These are phyloP conservation scores for Russula ochroleuca DNA, from an alignment of 768 basidiomycete species.

Conservation along the genomic window DNA sequence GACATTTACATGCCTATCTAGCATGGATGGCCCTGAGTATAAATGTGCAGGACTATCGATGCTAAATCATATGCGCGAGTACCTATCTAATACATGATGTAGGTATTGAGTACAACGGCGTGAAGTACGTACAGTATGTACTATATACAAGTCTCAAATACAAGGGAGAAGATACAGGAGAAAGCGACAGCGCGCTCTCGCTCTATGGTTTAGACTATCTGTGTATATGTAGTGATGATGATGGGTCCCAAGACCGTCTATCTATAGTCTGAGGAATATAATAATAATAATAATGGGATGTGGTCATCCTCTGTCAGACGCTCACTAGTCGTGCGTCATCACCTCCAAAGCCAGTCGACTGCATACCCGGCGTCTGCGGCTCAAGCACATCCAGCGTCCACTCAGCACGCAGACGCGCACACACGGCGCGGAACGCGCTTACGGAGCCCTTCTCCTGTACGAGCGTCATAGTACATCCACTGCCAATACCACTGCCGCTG, in stretches of 20 bases:
- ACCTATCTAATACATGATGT: neutral
- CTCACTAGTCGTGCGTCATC: slow-evolving; percentile 16
- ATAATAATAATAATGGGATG: slow-evolving; percentile 1
- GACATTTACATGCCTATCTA: neutral
- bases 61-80: neutral
- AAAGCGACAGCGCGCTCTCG: neutral
- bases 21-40: neutral
- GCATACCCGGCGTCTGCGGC: slow-evolving; percentile 23
- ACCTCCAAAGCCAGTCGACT: slow-evolving; percentile 13
- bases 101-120: neutral
- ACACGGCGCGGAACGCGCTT: slow-evolving; percentile 77
- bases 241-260: neutral
- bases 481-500: too few species aligned
- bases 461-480: slow-evolving; percentile 65
- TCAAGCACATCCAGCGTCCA: slow-evolving; percentile 47
- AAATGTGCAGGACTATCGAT: neutral
- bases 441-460: slow-evolving; percentile 89
- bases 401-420: slow-evolving; percentile 63
- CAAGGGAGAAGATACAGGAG: neutral
- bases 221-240: neutral
- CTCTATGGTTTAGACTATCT: slow-evolving; percentile 4
- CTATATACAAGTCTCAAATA: neutral
- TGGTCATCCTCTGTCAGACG: neutral
- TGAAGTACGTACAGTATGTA: neutral
- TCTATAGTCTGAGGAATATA: neutral